Conservation (phyloP, 257 asterid species). For the Sherardia arvensis region DNA sequence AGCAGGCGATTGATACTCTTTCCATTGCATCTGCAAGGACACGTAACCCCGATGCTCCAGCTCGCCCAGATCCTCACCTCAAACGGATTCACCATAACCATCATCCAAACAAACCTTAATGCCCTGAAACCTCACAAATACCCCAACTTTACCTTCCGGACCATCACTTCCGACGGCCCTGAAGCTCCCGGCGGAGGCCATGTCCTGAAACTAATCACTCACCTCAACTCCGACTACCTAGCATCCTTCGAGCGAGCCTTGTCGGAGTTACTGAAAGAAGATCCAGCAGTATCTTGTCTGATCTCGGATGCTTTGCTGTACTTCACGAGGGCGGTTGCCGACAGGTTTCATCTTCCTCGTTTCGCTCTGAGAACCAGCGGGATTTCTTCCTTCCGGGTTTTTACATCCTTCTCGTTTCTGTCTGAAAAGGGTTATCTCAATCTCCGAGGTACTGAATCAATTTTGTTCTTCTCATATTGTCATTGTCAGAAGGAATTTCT, state of each 20-base stretch:
- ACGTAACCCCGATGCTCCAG: slow-evolving; percentile 19
- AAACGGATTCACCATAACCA: slow-evolving; percentile 14
- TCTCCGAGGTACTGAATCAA: not conserved
- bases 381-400: slow-evolving; percentile 7
- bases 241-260: slow-evolving; percentile 5
- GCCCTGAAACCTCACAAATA: not conserved
- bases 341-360: slow-evolving; percentile 7
- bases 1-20: slow-evolving; percentile 5
- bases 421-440: slow-evolving; percentile 13
- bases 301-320: slow-evolving; percentile 14
- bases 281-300: slow-evolving; percentile 11
- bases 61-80: slow-evolving; percentile 11
- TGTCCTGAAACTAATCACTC: not conserved
- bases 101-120: slow-evolving; percentile 12
- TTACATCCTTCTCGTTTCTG: slow-evolving; percentile 2
- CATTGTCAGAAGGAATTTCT: too few relatives aligned
- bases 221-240: slow-evolving; percentile 7
- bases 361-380: slow-evolving; percentile 20
- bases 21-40: slow-evolving; percentile 17
- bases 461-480: not conserved
- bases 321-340: slow-evolving; percentile 13
- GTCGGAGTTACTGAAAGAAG: slow-evolving; percentile 4
- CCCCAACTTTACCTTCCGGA: slow-evolving; percentile 13
- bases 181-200: slow-evolving; percentile 7
- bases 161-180: slow-evolving; percentile 8